Evolutionary conservation across 73 alveolate species (phyloP).

Genomic region (Paramecium bursaria): DNA sequence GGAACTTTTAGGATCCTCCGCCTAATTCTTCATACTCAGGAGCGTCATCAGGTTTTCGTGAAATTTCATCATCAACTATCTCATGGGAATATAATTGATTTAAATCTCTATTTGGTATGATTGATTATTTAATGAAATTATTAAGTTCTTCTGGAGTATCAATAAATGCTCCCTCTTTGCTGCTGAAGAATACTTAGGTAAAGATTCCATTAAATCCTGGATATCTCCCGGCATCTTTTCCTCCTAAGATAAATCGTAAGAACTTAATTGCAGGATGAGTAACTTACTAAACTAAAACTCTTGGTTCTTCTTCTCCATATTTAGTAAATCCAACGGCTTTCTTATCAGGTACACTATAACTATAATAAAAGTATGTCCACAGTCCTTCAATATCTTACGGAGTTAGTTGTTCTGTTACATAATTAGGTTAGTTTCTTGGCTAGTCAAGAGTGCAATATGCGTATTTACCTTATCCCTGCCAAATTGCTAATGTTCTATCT

Average conservation of each 20-base stretch:
- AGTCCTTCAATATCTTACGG: constrained; percentile 60
- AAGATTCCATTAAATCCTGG: constrained; percentile 62
- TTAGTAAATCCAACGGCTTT: constrained; percentile 51
- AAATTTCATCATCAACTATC: constrained; percentile 20
- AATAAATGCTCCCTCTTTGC: constrained; percentile 35
- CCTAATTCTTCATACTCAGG: constrained; percentile 30
- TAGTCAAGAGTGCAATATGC: constrained; percentile 19
- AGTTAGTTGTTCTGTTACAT: no score
- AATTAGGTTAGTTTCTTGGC: constrained; percentile 11
- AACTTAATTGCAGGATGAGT: constrained; percentile 42
- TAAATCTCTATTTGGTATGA: constrained; percentile 31
- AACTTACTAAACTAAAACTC: constrained; percentile 4
- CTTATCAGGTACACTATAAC: constrained; percentile 18
- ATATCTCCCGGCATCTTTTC: constrained; percentile 51
- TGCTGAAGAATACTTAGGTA: constrained; percentile 1
- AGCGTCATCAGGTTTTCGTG: constrained; percentile 44
- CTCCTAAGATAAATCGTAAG: constrained; percentile 47
- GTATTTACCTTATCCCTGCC: constrained; percentile 56
- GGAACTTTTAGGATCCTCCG: constrained; percentile 49
- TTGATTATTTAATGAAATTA: no score
- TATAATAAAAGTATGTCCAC: constrained; percentile 49
- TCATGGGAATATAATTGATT: constrained; percentile 31
- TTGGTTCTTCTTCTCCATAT: constrained; percentile 36
- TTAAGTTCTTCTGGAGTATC: constrained; percentile 26
- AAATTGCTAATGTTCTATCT: constrained; percentile 58